Evolutionary conservation across 1,139 yeast species (phyloP).

Genomic region (Hanseniaspora uvarum): DNA sequence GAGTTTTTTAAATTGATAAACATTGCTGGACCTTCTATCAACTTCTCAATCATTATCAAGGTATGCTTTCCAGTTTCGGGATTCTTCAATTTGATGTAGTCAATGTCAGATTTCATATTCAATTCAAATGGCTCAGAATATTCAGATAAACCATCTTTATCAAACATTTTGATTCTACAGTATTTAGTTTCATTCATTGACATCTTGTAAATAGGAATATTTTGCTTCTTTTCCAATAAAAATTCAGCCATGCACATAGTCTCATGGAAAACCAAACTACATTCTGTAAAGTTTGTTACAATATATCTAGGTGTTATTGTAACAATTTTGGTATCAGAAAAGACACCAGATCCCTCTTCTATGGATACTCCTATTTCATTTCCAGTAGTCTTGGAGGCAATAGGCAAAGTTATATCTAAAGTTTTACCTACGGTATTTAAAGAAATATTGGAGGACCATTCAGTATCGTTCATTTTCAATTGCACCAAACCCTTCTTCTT

Average conservation of each 20-base stretch:
- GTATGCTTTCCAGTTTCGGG: conserved; percentile 56
- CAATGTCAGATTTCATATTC: conserved; percentile 65
- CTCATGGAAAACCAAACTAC: conserved; percentile 51
- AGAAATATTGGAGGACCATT: conserved; percentile 68
- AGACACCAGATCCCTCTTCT: conserved; percentile 80
- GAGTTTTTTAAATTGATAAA: conserved; percentile 69
- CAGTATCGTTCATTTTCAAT: conserved; percentile 59
- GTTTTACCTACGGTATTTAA: conserved; percentile 86
- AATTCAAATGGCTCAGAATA: conserved; percentile 89
- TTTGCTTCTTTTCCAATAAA: conserved; percentile 40
- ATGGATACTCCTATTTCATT: conserved; percentile 67
- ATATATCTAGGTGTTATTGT: conserved; percentile 77
- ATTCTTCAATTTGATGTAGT: conserved; percentile 54
- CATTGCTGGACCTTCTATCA: conserved; percentile 70
- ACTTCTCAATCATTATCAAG: conserved; percentile 59
- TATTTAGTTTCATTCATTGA: conserved; percentile 21
- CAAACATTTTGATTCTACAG: conserved; percentile 42
- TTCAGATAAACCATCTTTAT: conserved; percentile 24
- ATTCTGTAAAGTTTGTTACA: conserved; percentile 50
- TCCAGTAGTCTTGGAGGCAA: conserved; percentile 52
- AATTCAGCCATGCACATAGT: conserved; percentile 48
- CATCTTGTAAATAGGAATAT: conserved; percentile 50
- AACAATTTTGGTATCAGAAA: conserved; percentile 64
- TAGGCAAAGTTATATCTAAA: conserved; percentile 51
- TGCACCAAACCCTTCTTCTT: conserved; percentile 60